Evolutionary conservation across 2,329 filamentous ascomycete genomes (phyloP), one percentile per base, ranked within the genome.

Genomic region (Kalaharituber pfeilii): DNA sequence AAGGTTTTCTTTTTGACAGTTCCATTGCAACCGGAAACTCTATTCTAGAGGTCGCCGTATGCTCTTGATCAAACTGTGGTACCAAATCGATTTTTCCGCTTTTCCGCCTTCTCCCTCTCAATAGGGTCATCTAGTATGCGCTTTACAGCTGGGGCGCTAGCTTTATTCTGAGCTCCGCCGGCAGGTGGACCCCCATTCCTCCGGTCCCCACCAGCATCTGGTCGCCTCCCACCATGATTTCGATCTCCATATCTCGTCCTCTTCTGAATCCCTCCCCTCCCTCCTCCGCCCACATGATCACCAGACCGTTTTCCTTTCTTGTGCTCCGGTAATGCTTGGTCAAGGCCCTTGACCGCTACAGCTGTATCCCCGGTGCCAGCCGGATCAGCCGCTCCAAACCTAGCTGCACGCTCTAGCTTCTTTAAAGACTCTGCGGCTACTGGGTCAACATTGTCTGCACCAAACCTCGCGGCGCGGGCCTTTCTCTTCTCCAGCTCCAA

Each of bases 51-150:
- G n/a, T n/a, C n/a, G n/a, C n/a, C n/a, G n/a, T n/a, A n/a, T n/a
- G n/a, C n/a, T n/a, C n/a, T n/a, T n/a, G n/a, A n/a, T n/a, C n/a
- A n/a, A n/a, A 18, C 33, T 3, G 33, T 18, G 20, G 42, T 25
- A 27, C 57, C 57, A 26, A 59, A 59, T 4, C 57, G 52, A 45
- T 59, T 59, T 8, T 55, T 55, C 33, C 57, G 52, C 22, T 53
- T 55, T 26, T 59, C 57, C 4, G 57, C 57, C 49, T 59, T 59
- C 18, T 55, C 57, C 49, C 56, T 59, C 50, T 59, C 57, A 15
- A 18, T 33, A 5, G 57, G 57, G 29, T 59, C 57, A 28, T 39
- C 42, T 30, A 59, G 22, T 20, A 59, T 24, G 27, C 52, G 29
- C 24, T 52, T 59, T 2, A 29, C 15, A 11, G 30, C 20, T 18